Conservation (phyloP, 495 filamentous ascomycete genomes). For the Talaromyces borbonicus region DNA sequence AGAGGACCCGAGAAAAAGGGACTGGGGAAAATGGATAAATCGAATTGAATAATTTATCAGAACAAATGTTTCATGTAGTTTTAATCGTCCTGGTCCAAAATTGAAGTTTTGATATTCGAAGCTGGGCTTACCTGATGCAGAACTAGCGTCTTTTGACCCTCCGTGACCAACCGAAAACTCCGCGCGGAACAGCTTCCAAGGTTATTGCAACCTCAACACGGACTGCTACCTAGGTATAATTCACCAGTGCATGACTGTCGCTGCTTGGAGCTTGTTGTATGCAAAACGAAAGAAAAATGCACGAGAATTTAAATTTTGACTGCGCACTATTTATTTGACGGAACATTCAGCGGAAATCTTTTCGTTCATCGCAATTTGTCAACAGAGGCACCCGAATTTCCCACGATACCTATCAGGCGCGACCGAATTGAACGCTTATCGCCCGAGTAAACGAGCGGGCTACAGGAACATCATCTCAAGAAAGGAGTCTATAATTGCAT, state of each 20-base stretch:
- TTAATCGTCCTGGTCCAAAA: background rate
- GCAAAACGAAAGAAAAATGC: no score
- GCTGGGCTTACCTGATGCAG: slow-evolving; percentile 2
- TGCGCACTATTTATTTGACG: background rate
- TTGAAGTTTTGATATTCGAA: background rate
- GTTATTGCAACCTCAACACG: slow-evolving; percentile 1
- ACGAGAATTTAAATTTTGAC: no score
- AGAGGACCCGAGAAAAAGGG: no score
- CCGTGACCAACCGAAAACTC: background rate
- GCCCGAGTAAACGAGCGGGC: no score
- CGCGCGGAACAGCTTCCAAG: background rate
- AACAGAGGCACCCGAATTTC: no score
- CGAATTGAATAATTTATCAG: no score
- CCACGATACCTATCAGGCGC: background rate
- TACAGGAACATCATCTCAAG: background rate
- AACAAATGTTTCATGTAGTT: no score
- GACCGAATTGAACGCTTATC: background rate
- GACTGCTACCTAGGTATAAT: background rate
- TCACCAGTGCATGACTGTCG: no score
- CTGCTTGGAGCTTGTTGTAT: no score
- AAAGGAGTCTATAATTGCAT: no score
- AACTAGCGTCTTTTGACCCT: background rate
- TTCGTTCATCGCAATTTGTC: background rate
- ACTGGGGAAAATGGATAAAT: no score
- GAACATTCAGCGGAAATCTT: background rate